Evolutionary conservation across 371 early-diverging fungal species (phyloP), one percentile per base, ranked within the genome.

Genomic region (Mucor racemosus): DNA sequence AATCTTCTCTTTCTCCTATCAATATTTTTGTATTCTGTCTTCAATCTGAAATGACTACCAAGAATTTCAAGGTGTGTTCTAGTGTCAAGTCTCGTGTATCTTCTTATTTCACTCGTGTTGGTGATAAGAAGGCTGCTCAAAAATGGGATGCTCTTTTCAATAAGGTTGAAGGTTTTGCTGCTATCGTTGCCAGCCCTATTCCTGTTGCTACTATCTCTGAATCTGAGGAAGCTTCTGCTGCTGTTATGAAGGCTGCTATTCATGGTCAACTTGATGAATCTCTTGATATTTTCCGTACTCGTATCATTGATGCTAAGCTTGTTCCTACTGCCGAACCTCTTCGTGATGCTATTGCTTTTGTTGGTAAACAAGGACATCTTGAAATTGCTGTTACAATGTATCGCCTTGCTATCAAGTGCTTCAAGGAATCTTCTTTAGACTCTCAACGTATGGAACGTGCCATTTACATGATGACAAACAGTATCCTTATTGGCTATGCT

Each of bases 401-500:
- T 39, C 50, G 71, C 11, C 64, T 71, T 26, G 72, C 70, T 15
- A 53, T 76, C 60, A 63, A 71, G 17, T 68, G 72, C 15, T 76
- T 69, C 57, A 63, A 78, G 42, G 48, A 62, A 26, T 66, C 71
- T 48, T 35, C 40, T 31, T n/a, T 68, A 14, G 73, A 72, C n/a
- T 26, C 56, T n/a, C 40, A 57, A 58, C 14, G 69, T 61, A 31
- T 19, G 21, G 62, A 62, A n/a, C 71, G 67, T 90, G 80, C 80
- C 8, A 67, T 75, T 11, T 75, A 77, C 53, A 65, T 74, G 60
- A 68, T 71, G 9, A 75, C 75, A 60, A 88, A 88, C 64, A 84
- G 85, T 61, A 78, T 89, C 60, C 63, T 89, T 15, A 83, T 86
- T 60, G 83, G 82, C 6, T 86, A 85, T 62, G 86, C 89, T 19